Conservation (phyloP, 1,139 yeast species). For the Blastobotrys malaysiensis region DNA sequence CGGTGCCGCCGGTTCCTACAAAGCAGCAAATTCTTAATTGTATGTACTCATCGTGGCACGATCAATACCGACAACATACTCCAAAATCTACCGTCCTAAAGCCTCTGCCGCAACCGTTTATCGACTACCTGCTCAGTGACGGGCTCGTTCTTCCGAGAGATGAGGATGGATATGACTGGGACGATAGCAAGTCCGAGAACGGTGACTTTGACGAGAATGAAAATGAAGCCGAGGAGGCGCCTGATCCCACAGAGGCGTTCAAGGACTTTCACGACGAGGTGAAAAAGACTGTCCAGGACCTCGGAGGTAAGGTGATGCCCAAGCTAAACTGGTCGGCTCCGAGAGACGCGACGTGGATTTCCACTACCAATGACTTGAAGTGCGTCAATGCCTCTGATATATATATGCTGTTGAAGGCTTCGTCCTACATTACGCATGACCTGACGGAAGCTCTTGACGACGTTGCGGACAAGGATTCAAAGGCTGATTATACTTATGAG, state of each 20-base stretch:
- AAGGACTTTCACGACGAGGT: conserved; percentile 54
- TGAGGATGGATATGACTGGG: conserved; percentile 26
- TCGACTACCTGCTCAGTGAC: conserved; percentile 68
- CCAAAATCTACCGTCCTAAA: conserved; percentile 51
- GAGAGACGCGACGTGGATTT: conserved; percentile 88
- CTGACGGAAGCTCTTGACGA: conserved; percentile 62
- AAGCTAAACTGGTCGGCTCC: conserved; percentile 98
- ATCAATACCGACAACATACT: conserved; percentile 44
- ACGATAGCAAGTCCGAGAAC: conserved; percentile 31
- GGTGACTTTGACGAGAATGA: conserved; percentile 58
- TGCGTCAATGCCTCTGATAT: conserved; percentile 69
- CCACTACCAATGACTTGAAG: conserved; percentile 67
- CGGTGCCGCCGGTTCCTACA: conserved; percentile 5
- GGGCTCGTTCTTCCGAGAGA: conserved; percentile 62
- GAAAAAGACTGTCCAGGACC: conserved; percentile 36
- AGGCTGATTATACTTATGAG: conserved; percentile 41
- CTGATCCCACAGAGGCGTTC: conserved; percentile 43
- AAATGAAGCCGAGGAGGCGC: conserved; percentile 59
- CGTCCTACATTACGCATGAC: conserved; percentile 84
- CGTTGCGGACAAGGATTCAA: conserved; percentile 20
- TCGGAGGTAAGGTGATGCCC: conserved; percentile 66
- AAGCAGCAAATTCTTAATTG: conserved; percentile 55
- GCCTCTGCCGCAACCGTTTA: conserved; percentile 63
- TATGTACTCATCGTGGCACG: conserved; percentile 69
- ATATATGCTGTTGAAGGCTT: conserved; percentile 73